Conservation (phyloP, 2,329 filamentous ascomycete species). For the Myriosclerotinia scirpicola region DNA sequence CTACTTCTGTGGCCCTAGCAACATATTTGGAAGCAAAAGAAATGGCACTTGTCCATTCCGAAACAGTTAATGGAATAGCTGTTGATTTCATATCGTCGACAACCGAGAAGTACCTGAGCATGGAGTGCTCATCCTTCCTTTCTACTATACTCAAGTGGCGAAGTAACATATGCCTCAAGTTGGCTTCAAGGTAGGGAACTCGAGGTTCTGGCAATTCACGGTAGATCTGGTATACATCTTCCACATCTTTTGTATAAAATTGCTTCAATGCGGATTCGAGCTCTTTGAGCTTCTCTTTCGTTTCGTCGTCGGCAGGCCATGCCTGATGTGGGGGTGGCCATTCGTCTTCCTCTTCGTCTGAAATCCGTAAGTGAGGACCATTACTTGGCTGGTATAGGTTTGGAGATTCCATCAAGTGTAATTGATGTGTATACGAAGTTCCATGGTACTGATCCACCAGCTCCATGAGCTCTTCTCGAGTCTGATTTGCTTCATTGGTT, state of each 20-base stretch:
- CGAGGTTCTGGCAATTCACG: constrained; percentile 40
- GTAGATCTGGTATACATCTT: constrained; percentile 41
- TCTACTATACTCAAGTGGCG: constrained; percentile 38
- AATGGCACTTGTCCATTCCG: constrained; percentile 84
- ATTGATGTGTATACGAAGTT: constrained; percentile 53
- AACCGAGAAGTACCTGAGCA: constrained; percentile 80
- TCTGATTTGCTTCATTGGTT: constrained; percentile 28
- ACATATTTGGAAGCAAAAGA: constrained; percentile 75
- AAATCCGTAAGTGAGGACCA: constrained; percentile 51
- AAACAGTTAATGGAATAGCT: constrained; percentile 64
- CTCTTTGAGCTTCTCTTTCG: constrained; percentile 33
- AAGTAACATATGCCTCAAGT: constrained; percentile 38
- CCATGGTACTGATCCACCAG: constrained; percentile 53
- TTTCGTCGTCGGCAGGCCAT: constrained; percentile 37
- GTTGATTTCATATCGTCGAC: constrained; percentile 78
- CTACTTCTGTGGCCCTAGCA: constrained; percentile 53
- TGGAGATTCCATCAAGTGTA: constrained; percentile 54
- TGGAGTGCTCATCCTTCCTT: constrained; percentile 49
- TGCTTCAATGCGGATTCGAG: constrained; percentile 32
- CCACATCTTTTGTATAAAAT: constrained; percentile 30
- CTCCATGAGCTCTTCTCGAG: constrained; percentile 51
- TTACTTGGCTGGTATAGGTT: constrained; percentile 52
- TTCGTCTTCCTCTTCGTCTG: constrained; percentile 51
- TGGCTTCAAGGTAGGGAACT: constrained; percentile 38
- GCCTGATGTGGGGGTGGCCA: constrained; percentile 38